Conservation (phyloP, 208 protist genomes). For the Wallacemonas sp. region DNA sequence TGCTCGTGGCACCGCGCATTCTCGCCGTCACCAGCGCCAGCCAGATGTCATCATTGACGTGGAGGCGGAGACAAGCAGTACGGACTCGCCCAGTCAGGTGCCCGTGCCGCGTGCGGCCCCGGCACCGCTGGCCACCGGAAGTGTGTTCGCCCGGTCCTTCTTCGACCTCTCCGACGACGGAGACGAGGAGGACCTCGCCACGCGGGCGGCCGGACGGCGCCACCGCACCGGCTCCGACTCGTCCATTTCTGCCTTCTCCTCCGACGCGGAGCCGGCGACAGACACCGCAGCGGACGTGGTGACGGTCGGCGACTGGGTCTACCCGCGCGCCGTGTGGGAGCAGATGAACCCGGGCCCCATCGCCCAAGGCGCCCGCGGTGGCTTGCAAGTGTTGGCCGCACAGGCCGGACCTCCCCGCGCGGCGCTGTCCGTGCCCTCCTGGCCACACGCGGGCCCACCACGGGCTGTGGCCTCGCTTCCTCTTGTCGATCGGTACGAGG, state of each 20-base stretch:
- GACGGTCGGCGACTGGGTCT: constrained; percentile 1
- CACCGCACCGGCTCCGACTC: not conserved
- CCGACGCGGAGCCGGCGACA: not conserved
- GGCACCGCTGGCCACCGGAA: not conserved
- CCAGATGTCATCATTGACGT: not conserved
- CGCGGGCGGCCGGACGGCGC: too few relatives aligned
- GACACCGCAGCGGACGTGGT: not conserved
- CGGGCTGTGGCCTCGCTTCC: not conserved
- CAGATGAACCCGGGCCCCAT: not conserved
- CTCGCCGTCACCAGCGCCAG: too few relatives aligned
- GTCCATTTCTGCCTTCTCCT: not conserved
- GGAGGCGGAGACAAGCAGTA: not conserved
- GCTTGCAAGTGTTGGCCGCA: not conserved
- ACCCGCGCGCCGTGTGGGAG: not conserved
- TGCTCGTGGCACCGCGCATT: too few relatives aligned
- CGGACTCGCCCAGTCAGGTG: not conserved
- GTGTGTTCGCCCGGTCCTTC: not conserved
- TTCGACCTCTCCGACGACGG: not conserved
- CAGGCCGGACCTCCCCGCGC: not conserved
- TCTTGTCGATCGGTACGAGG: not conserved
- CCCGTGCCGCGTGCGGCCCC: not conserved
- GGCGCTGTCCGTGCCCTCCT: too few relatives aligned
- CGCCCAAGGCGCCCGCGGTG: not conserved
- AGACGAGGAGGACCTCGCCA: too few relatives aligned
- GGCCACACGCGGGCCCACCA: too few relatives aligned